Evolutionary conservation across 192 early-diverging fungal species (phyloP).

Genomic region (Lobosporangium transversale): DNA sequence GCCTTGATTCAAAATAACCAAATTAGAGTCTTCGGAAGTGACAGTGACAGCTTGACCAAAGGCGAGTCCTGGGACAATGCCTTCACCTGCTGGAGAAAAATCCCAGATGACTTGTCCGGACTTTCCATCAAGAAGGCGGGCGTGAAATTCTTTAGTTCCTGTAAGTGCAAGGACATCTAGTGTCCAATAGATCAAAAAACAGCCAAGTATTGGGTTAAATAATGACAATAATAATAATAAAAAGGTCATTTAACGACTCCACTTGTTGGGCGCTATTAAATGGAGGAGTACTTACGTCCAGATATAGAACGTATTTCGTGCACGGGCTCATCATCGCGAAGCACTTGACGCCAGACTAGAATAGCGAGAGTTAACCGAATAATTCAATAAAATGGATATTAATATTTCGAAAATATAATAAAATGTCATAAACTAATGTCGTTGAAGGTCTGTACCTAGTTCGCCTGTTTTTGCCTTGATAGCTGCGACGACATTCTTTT

Average conservation of each 20-base stretch:
- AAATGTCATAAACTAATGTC: neutral
- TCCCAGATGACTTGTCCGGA: conserved; percentile 61
- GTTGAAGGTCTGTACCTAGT: conserved; percentile 58
- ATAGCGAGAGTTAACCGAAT: neutral
- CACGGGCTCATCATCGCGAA: conserved; percentile 68
- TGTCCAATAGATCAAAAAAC: too few species aligned
- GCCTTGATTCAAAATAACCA: conserved; percentile 46
- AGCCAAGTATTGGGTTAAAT: neutral
- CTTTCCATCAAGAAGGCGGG: conserved; percentile 57
- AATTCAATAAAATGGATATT: neutral
- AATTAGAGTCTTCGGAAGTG: conserved; percentile 45
- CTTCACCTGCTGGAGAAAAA: conserved; percentile 36
- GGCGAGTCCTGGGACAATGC: neutral
- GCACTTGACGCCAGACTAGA: conserved; percentile 80
- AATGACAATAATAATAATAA: neutral
- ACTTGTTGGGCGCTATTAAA: neutral
- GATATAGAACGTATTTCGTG: conserved; percentile 55
- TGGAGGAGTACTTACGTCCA: conserved; percentile 65
- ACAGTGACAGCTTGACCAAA: conserved; percentile 42
- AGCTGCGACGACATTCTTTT: conserved; percentile 78
- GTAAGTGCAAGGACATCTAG: conserved; percentile 56
- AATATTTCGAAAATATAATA: neutral
- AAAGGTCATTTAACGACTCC: neutral
- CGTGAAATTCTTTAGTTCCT: conserved; percentile 45
- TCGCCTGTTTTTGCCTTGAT: conserved; percentile 73